Base-by-base conservation (phyloP, 441 rosid species). In the Pelargonium citronellum region DNA sequence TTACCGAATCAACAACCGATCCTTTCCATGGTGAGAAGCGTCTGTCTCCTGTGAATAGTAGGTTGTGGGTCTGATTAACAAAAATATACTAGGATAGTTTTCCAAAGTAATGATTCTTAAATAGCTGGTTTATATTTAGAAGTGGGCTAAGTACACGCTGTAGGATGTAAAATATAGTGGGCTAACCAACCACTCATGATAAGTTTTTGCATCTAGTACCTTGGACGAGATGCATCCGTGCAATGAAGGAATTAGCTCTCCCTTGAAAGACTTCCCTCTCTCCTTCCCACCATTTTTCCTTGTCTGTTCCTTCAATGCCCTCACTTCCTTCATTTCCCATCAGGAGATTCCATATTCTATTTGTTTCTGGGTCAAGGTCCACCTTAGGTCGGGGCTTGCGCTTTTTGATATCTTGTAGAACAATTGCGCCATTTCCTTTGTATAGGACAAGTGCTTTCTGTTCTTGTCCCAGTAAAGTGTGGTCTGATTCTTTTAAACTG, bases 1-100 rank as follows among this genome's bases (percentile, higher is more conserved):
- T 82, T 43, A 95, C 96, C 0, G 99, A 95, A 79, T 95, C 99
- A 69, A 95, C 96, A 72, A 95, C 96, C 1, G 99, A 95, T 69
- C 99, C 99, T 77, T 95, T 95, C 99, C 99, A 95, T 74, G 80
- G 84, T 13, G 98, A 89, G 87, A 95, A 95, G 70, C 94, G 91
- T 73, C 99, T 87, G 78, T 95, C 98, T 71, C 99, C 99, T 95
- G 91, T 74, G 77, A 81, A 78, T 70, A 79, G 63, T 60, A 34
- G 73, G 67, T 64, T 70, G 41, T 20, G 20, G 51, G 67, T 73
- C 61, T 63, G 53, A 37, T 66, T 19, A 66, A 19, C 24, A 17
- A 8, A 6, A 10, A 66, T 19, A 20, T 15, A 58, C 10, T 12
- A 2, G 66, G 11, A 63, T 63, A 27, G 12, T 20, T 39, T 65